phyloP scores from a whole-genome alignment of 2,329 filamentous ascomycete species.

The Ascocoryne sarcoides region DNA sequence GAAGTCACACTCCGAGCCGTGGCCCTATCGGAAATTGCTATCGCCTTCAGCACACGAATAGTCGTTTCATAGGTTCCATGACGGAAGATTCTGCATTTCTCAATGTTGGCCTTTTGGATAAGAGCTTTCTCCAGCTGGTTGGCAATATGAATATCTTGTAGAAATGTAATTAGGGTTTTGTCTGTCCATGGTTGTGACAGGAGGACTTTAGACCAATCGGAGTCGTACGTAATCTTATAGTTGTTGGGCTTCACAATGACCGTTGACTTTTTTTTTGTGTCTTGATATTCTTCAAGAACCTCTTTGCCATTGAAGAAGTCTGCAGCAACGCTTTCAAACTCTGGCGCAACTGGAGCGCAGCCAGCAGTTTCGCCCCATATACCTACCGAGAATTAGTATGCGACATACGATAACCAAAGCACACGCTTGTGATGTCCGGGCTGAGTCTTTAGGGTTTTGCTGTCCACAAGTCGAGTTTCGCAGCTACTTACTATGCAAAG shows the following conservation, averaged over 20 bases:
- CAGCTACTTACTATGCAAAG: not conserved
- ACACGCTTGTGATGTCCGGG: no score
- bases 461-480: not conserved
- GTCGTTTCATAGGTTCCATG: not conserved
- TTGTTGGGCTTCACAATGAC: not conserved
- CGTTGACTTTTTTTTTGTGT: not conserved
- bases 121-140: not conserved
- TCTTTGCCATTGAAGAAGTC: constrained; percentile 10
- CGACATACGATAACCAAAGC: no score
- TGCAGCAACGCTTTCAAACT: constrained; percentile 9
- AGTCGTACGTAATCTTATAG: not conserved
- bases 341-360: not conserved
- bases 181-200: not conserved
- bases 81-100: not conserved
- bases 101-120: not conserved
- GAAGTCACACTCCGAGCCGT: no score
- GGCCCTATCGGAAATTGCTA: no score
- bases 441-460: no score
- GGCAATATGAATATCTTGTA: not conserved
- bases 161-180: not conserved
- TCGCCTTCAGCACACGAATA: not conserved
- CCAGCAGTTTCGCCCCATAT: not conserved
- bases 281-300: constrained; percentile 2
- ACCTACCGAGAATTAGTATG: no score
- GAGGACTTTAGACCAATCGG: not conserved